phyloP scores from a whole-genome alignment of 306 rosid species.

The Clitoria ternatea region DNA sequence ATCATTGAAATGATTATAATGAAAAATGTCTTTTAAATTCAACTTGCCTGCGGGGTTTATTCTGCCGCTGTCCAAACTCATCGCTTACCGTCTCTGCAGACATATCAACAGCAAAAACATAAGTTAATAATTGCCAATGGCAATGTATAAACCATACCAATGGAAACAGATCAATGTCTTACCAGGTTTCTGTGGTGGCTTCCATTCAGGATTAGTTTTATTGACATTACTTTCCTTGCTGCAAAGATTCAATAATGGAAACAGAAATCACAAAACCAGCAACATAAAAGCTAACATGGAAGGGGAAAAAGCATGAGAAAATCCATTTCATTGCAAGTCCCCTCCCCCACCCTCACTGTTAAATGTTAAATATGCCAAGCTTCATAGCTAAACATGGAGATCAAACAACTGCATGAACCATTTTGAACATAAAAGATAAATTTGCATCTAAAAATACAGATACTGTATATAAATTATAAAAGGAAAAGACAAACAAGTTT shows the following conservation, averaged over 20 bases:
- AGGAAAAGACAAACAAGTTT: conserved; percentile 6
- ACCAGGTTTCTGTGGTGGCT: conserved; percentile 67
- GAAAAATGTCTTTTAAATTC: not conserved
- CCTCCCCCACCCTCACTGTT: not conserved
- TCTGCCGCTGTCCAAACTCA: conserved; percentile 83
- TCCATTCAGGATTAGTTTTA: conserved; percentile 57
- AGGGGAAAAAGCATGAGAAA: not conserved
- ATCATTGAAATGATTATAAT: not conserved
- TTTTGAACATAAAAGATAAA: not conserved
- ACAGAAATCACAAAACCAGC: conserved; percentile 10
- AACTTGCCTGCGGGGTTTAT: conserved; percentile 86
- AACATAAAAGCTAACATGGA: not conserved
- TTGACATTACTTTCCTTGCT: conserved; percentile 62
- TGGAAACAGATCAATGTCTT: conserved; percentile 9
- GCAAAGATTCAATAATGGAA: conserved; percentile 28
- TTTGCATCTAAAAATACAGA: not conserved
- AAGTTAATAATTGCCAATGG: not conserved
- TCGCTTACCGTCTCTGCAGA: conserved; percentile 60
- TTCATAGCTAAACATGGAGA: not conserved
- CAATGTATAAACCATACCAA: not conserved
- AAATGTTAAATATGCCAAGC: not conserved
- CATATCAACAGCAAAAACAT: not conserved
- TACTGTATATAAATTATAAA: not conserved
- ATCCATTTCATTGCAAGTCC: not conserved
- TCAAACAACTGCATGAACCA: not conserved